Base-by-base conservation (phyloP, 768 basidiomycete species). In the Russula virescens region DNA sequence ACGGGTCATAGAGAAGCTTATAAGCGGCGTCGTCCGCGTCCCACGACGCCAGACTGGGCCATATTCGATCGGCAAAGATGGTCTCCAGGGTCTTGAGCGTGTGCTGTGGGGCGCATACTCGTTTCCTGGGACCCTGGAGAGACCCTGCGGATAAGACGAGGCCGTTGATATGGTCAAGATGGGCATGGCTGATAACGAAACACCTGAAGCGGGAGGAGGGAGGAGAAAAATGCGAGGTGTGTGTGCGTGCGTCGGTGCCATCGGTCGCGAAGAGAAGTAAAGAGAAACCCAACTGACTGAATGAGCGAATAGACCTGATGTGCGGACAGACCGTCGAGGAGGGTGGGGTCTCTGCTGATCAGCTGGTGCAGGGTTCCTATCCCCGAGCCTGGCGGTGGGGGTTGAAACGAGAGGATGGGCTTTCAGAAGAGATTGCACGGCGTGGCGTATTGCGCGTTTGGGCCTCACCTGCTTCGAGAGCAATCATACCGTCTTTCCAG, bases 151-250 rank as follows among this genome's bases (percentile, higher is more conserved):
- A 83, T 57, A 98, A 74, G 58, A 96, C 83, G 31, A 97, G 79
- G 45, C 91, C 86, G 63, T 81, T 83, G 68, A 92, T 81, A 72
- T 98, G 95, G 75, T 98, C 95, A 28, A 98, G 75, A 73, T 98
- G 95, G 0, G 90, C 87, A 71, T 96, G 94, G 6, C 90, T 89
- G 68, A 97, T 78, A 63, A 95, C 78, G 70, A 89, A 96, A 66
- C 85, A 90, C 64, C 92, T 94, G 70, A 7, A 23, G 25, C 40
- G 14, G 18, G 14, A 5, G 13, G 28, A 13, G 31, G n/a, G 23
- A 31, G 13, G 14, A 40, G n/a, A n/a, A 38, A 38, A 43, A 19
- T 16, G 38, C 38, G 10, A 50, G 21, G 43, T n/a, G n/a, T n/a
- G n/a, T n/a, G n/a, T n/a, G 9, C 50, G 43, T 19, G 38, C 47